These are phyloP conservation scores for Plasmodium vinckei DNA, from an alignment of 169 alveolate species.

Conservation along the genomic window DNA sequence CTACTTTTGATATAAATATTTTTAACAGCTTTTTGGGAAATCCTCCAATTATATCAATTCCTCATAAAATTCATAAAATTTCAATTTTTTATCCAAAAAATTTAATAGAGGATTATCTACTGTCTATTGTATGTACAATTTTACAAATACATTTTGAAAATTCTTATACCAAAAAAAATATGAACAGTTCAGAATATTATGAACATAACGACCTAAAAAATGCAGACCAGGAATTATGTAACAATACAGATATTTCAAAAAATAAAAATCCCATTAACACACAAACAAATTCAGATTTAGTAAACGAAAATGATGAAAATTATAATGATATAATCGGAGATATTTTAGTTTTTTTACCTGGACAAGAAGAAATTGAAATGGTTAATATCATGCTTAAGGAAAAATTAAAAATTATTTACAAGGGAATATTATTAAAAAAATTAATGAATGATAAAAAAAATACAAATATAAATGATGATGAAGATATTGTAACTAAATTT, in stretches of 20 bases:
- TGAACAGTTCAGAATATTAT: slow-evolving; percentile 3
- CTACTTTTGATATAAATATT: slow-evolving; percentile 91
- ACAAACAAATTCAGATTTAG: not conserved
- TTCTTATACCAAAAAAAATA: slow-evolving; percentile 32
- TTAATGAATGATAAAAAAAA: slow-evolving; percentile 50
- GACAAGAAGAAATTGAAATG: slow-evolving; percentile 96
- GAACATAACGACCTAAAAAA: not conserved
- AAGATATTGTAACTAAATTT: slow-evolving; percentile 16
- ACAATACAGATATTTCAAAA: not conserved
- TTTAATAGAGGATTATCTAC: slow-evolving; percentile 89
- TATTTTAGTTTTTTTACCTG: slow-evolving; percentile 95
- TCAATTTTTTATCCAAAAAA: slow-evolving; percentile 85
- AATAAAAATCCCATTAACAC: not conserved
- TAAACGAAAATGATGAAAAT: not conserved
- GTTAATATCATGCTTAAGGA: slow-evolving; percentile 78
- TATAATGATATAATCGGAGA: slow-evolving; percentile 84
- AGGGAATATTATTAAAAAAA: slow-evolving; percentile 69
- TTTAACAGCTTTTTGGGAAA: slow-evolving; percentile 88
- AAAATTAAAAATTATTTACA: slow-evolving; percentile 80
- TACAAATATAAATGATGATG: slow-evolving; percentile 9
- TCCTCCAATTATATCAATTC: slow-evolving; percentile 59
- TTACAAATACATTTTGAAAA: slow-evolving; percentile 85
- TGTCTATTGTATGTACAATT: slow-evolving; percentile 81
- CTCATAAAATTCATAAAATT: slow-evolving; percentile 69
- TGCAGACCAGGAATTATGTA: not conserved